phyloP scores from a whole-genome alignment of 768 basidiomycete species.

The Leucocoprinus sp. region DNA sequence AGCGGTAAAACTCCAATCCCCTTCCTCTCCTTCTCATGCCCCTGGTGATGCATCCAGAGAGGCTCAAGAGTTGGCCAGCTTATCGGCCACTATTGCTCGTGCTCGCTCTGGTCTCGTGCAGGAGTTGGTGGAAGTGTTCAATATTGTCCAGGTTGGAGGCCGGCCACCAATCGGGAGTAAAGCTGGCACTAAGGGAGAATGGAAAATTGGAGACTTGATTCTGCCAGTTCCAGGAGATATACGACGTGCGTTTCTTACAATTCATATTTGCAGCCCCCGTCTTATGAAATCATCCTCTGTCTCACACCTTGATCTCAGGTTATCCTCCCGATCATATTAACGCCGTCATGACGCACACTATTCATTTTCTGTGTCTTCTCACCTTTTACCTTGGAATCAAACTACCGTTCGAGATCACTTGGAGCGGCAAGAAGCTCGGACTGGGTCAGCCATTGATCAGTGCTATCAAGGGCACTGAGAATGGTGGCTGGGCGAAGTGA shows the following conservation, averaged over 20 bases:
- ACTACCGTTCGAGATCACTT: slow-evolving; percentile 70
- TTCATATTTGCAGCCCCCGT: background rate
- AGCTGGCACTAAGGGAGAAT: slow-evolving; percentile 71
- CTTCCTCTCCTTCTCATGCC: slow-evolving; percentile 16
- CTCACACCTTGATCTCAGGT: slow-evolving; percentile 35
- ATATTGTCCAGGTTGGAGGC: slow-evolving; percentile 75
- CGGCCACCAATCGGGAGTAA: slow-evolving; percentile 68
- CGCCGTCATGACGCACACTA: slow-evolving; percentile 74
- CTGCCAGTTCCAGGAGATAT: slow-evolving; percentile 82
- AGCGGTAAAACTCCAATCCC: slow-evolving; percentile 39
- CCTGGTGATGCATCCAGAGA: slow-evolving; percentile 27
- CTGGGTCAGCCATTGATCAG: slow-evolving; percentile 76
- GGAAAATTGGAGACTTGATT: slow-evolving; percentile 77
- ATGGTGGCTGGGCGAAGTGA: slow-evolving; percentile 57
- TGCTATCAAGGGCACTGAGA: slow-evolving; percentile 56
- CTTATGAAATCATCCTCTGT: background rate
- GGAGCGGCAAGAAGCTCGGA: slow-evolving; percentile 63
- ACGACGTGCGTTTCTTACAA: slow-evolving; percentile 38
- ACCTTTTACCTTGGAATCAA: slow-evolving; percentile 81
- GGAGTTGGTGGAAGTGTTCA: slow-evolving; percentile 80
- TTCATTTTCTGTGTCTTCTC: slow-evolving; percentile 72
- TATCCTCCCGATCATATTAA: slow-evolving; percentile 85
- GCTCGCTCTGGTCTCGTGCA: slow-evolving; percentile 71
- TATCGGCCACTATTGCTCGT: slow-evolving; percentile 50
- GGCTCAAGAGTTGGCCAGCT: slow-evolving; percentile 36